These are phyloP conservation scores for Casaregolazyma suthepensis DNA, from an alignment of 1,139 yeast genomes.

Conservation along the genomic window DNA sequence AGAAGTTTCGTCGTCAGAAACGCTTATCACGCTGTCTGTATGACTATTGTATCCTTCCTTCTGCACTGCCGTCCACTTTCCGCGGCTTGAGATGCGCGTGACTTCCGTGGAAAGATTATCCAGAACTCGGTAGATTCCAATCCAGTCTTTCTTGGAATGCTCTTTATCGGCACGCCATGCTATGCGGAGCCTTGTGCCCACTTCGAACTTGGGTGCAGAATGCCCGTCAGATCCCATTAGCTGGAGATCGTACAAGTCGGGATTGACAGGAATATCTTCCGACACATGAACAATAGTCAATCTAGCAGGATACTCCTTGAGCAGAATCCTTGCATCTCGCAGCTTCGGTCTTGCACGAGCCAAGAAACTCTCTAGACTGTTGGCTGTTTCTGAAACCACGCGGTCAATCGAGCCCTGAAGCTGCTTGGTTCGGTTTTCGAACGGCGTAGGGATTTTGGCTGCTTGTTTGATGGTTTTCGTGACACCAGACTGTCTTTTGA, in stretches of 20 bases:
- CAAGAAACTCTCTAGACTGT: slow-evolving; percentile 32
- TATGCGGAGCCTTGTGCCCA: slow-evolving; percentile 49
- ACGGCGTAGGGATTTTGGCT: slow-evolving; percentile 27
- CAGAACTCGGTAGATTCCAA: slow-evolving; percentile 64
- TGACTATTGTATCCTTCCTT: slow-evolving; percentile 30
- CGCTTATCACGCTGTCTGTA: slow-evolving; percentile 17
- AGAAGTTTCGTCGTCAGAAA: slow-evolving; percentile 26
- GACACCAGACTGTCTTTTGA: slow-evolving; percentile 47
- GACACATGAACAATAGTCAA: slow-evolving; percentile 31
- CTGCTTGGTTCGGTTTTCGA: slow-evolving; percentile 28
- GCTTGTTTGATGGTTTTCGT: slow-evolving; percentile 55
- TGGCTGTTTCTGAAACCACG: slow-evolving; percentile 32
- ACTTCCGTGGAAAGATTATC: slow-evolving; percentile 55
- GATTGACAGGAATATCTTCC: slow-evolving; percentile 28
- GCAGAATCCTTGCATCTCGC: slow-evolving; percentile 29
- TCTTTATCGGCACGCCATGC: slow-evolving; percentile 51
- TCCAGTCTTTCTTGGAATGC: slow-evolving; percentile 56
- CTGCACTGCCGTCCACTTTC: slow-evolving; percentile 62
- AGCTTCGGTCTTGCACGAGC: slow-evolving; percentile 28
- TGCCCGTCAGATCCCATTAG: slow-evolving; percentile 8
- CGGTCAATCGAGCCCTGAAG: slow-evolving; percentile 35
- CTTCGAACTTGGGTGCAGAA: slow-evolving; percentile 16
- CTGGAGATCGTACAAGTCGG: slow-evolving; percentile 23
- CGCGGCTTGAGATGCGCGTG: slow-evolving; percentile 59
- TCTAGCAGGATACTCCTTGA: slow-evolving; percentile 34